These are phyloP conservation scores for Colletotrichum cereale DNA, from an alignment of 2,329 filamentous ascomycete species.

Conservation along the genomic window DNA sequence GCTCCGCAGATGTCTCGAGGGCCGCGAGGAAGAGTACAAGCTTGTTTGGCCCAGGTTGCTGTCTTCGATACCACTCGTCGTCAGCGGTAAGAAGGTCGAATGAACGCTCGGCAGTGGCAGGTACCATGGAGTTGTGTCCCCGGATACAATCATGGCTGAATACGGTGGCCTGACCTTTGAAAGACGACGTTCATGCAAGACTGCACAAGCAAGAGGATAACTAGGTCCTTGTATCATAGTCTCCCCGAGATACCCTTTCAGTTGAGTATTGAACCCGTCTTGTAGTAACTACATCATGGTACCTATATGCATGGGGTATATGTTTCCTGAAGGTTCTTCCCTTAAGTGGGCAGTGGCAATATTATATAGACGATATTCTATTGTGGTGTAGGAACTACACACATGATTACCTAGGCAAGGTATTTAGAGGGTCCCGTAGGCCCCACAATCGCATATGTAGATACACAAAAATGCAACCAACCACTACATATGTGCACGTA, in stretches of 20 bases:
- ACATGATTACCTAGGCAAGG: too few species aligned
- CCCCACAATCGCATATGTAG: not conserved
- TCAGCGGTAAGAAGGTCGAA: slow-evolving; percentile 49
- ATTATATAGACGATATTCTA: not conserved
- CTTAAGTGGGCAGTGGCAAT: not conserved
- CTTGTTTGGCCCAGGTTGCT: slow-evolving; percentile 76
- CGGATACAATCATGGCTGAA: not conserved
- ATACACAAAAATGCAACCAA: not conserved
- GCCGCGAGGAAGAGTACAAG: slow-evolving; percentile 77
- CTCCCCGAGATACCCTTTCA: not conserved
- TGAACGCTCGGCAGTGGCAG: not conserved
- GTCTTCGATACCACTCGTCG: slow-evolving; percentile 64
- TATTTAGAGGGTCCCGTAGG: not conserved
- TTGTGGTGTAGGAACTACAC: too few species aligned
- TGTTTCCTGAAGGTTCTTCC: not conserved
- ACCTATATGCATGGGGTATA: not conserved
- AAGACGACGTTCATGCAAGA: not conserved
- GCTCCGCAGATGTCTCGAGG: slow-evolving; percentile 82
- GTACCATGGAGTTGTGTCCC: not conserved
- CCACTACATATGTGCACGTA: not conserved
- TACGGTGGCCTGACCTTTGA: not conserved
- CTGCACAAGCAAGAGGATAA: not conserved
- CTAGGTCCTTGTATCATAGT: not conserved
- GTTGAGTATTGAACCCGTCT: not conserved
- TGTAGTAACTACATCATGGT: not conserved